A percentile compares a stretch with the other conserved stretches of the same genome.
Evolutionary conservation across 2,329 filamentous ascomycete species (phyloP).

Genomic region (Diplocarpon mali): DNA sequence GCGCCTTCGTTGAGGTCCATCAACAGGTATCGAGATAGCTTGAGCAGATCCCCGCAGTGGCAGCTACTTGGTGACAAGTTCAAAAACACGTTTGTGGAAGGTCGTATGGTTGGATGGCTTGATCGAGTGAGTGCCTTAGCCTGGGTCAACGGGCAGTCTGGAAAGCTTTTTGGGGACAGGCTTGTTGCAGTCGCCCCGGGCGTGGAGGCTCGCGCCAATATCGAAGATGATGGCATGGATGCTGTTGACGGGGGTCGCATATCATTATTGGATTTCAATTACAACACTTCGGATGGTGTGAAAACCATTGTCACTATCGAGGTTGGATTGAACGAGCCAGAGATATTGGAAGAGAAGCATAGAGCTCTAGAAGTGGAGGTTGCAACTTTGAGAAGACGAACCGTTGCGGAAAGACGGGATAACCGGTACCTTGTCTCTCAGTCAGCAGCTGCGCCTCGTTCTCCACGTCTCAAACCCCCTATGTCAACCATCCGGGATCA

Average conservation of each 20-base stretch:
- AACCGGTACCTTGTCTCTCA: slow-evolving; percentile 37
- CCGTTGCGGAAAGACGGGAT: slow-evolving; percentile 50
- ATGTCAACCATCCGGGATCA: slow-evolving; percentile 18
- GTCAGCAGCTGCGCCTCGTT: slow-evolving; percentile 33
- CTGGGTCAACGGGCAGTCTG: slow-evolving; percentile 53
- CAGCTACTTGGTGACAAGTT: slow-evolving; percentile 56
- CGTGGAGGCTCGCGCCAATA: slow-evolving; percentile 44
- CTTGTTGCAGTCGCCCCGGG: slow-evolving; percentile 65
- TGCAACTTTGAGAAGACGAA: slow-evolving; percentile 64
- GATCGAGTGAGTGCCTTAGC: slow-evolving; percentile 56
- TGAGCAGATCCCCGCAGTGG: slow-evolving; percentile 48
- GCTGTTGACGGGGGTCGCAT: slow-evolving; percentile 72
- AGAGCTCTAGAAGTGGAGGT: slow-evolving; percentile 69
- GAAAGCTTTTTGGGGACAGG: slow-evolving; percentile 39
- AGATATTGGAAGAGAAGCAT: slow-evolving; percentile 60
- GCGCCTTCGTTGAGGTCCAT: slow-evolving; percentile 22
- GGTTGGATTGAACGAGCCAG: slow-evolving; percentile 58
- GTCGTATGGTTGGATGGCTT: slow-evolving; percentile 53
- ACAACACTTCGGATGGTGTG: slow-evolving; percentile 43
- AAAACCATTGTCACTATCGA: slow-evolving; percentile 56
- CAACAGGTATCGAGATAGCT: slow-evolving; percentile 16
- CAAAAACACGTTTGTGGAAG: slow-evolving; percentile 60
- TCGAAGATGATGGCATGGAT: slow-evolving; percentile 59
- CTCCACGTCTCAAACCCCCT: slow-evolving; percentile 14
- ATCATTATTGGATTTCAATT: slow-evolving; percentile 63